A percentile compares a stretch with the other conserved stretches of the same genome.
These are phyloP conservation scores for Colletotrichum cuscutae DNA, from an alignment of 2,329 filamentous ascomycete genomes.

Conservation along the genomic window DNA sequence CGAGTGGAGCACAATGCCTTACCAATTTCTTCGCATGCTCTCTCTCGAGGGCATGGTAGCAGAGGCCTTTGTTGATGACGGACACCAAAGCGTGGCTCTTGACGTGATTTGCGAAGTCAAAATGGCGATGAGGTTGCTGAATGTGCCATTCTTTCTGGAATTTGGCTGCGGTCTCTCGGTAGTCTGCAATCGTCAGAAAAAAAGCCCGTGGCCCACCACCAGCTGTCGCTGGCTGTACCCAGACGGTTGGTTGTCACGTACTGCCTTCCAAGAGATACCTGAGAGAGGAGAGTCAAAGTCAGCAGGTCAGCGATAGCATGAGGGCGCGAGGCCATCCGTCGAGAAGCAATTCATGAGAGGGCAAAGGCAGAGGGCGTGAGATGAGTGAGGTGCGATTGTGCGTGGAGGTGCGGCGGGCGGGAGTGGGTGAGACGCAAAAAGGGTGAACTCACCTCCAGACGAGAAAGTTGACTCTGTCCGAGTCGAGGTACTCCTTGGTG, in stretches of 20 bases:
- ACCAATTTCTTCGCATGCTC: conserved; percentile 63
- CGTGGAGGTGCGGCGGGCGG: conserved; percentile 15
- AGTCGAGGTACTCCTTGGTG: conserved; percentile 74
- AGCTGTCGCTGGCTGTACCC: conserved; percentile 29
- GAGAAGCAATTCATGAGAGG: not conserved
- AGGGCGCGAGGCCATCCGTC: conserved; percentile 15
- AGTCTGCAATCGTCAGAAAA: conserved; percentile 58
- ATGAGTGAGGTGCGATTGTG: conserved; percentile 26
- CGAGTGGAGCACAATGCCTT: conserved; percentile 40
- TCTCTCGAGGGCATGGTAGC: conserved; percentile 69
- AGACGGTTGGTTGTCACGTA: conserved; percentile 53
- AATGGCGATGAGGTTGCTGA: conserved; percentile 69
- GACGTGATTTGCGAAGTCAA: conserved; percentile 73
- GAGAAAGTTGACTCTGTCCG: conserved; percentile 75
- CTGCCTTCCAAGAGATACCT: conserved; percentile 72
- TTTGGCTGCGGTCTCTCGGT: conserved; percentile 74
- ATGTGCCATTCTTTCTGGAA: conserved; percentile 77
- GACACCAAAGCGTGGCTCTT: conserved; percentile 72
- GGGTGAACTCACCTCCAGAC: conserved; percentile 72
- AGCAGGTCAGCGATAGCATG: conserved; percentile 31
- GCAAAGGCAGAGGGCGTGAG: conserved; percentile 1
- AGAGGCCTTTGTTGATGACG: conserved; percentile 71
- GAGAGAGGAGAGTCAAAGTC: conserved; percentile 25
- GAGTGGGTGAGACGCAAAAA: conserved; percentile 37
- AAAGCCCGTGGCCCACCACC: conserved; percentile 22